phyloP scores from a whole-genome alignment of 805 yeast species.

The Yamadazyma scolyti region DNA sequence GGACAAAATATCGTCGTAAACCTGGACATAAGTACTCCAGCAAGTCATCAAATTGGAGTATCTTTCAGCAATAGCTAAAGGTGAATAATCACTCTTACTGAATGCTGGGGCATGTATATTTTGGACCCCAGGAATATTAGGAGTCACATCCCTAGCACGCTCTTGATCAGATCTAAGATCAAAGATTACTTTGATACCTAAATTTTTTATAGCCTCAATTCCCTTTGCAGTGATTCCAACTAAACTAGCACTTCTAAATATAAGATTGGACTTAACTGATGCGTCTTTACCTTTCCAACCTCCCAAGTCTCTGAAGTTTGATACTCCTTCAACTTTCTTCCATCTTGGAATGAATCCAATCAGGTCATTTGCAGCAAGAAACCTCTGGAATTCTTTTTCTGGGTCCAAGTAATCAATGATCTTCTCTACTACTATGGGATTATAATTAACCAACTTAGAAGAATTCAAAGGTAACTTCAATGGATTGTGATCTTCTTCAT shows the following conservation, averaged over 20 bases:
- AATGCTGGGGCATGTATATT: conserved; percentile 59
- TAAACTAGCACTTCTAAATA: conserved; percentile 65
- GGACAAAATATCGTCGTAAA: conserved; percentile 56
- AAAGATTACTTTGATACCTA: conserved; percentile 54
- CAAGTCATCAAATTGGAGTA: conserved; percentile 53
- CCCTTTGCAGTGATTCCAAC: conserved; percentile 53
- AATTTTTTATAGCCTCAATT: conserved; percentile 26
- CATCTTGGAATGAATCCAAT: conserved; percentile 50
- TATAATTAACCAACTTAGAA: conserved; percentile 54
- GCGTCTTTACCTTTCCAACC: conserved; percentile 55
- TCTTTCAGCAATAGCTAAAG: conserved; percentile 57
- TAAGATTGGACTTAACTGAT: conserved; percentile 47
- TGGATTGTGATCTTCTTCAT: conserved; percentile 33
- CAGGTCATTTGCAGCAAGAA: conserved; percentile 30
- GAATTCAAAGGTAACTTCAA: conserved; percentile 40
- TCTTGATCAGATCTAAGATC: conserved; percentile 69
- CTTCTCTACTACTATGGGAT: conserved; percentile 45
- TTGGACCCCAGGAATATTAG: conserved; percentile 42
- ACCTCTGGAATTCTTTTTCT: conserved; percentile 51
- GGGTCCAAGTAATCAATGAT: conserved; percentile 49
- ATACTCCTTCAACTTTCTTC: conserved; percentile 62
- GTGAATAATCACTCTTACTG: conserved; percentile 52
- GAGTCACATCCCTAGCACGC: conserved; percentile 41
- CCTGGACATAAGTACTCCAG: conserved; percentile 59
- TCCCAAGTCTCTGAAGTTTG: conserved; percentile 77